Evolutionary conservation across 2,329 filamentous ascomycete species (phyloP), one percentile per base, ranked within the genome.

Genomic region (Aspergillus sp.): DNA sequence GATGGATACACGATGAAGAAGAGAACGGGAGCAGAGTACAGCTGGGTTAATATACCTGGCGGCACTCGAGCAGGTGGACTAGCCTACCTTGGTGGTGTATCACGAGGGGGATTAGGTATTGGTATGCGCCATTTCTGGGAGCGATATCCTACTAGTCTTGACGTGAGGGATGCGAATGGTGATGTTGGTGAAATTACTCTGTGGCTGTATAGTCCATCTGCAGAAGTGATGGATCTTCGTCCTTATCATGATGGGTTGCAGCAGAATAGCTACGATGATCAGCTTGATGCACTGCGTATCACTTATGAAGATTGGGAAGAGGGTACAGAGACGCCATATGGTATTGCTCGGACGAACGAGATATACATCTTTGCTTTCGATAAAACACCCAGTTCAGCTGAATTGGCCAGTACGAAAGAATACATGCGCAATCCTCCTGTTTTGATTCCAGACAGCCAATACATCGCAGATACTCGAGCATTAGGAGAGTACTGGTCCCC

Each of bases 121-220:
- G 78, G 77, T 0, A 67, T 81, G 37, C 72, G 75, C 3, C 73
- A 83, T 52, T 83, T 83, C 57, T 83, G 81, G 81, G 78, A 83
- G 64, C 71, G 76, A 11, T 82, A 79, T 49, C 81, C 81, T 0
- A 79, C 77, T 0, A 72, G 75, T 4, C 60, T 83, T 5, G 79
- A 83, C 37, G 70, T 83, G 8, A 61, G 69, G 0, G 71, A 77
- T 40, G 75, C 78, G 0, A 70, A 69, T 0, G 66, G 67, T 0
- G 73, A 80, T 37, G 55, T 60, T 2, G 78, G 78, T 0, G 65
- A 71, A 5, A 65, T 83, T 8, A 83, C 79, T 0, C 46, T 81
- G 1, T 84, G 80, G 80, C 58, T 84, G 0, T 83, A 83, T 49
- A 78, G 73, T 40, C 80, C 80, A 2, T 64, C 67, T 1, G 78